Base-by-base conservation (phyloP, 2,329 filamentous ascomycete genomes). In the Hortaea werneckii region DNA sequence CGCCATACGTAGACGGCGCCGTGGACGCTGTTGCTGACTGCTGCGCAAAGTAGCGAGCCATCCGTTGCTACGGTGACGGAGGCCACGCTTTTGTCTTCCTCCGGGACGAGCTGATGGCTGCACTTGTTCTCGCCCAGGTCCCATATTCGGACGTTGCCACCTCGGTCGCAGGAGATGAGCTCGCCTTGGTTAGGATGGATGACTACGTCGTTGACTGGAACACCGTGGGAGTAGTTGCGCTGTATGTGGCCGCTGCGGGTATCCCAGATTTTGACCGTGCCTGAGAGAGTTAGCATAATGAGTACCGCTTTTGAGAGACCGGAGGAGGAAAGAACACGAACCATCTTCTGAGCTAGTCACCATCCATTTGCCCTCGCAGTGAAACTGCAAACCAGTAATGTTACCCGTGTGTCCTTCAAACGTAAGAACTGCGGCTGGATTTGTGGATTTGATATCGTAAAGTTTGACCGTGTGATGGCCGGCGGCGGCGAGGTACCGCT, bases 361-460 rank as follows among this genome's bases (percentile, higher is more conserved):
- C 86, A 98, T 95, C 92, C 92, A 98, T 70, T 98, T 98, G 8
- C 90, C 89, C 67, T 98, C 92, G 65, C 90, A 96, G 66, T 98
- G 92, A 65, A 98, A 98, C 8, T 89, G 89, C 40, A 98, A 86
- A 38, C 92, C 92, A 0, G 92, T 98, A 63, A 98, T 83, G 61
- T 98, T 98, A 55, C 83, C 87, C 9, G 87, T 92, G 69, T 98
- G 92, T 37, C 92, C 92, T 64, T 96, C 90, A 60, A 98, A 96
- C 13, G 85, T 89, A 60, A 96, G 79, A 20, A 96, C 76, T 1
- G 92, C 85, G 55, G 90, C 92, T 2, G 92, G 89, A 60, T 96
- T 96, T n/a, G 87, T 90, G 11, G 88, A 95, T 63, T 95, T 95
- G 73, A 96, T 95, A 62, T 98, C 92, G 72, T 94, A 98, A 48